Evolutionary conservation across 1,139 yeast genomes (phyloP), one percentile per base, ranked within the genome.

Genomic region (Eremothecium gossypii): DNA sequence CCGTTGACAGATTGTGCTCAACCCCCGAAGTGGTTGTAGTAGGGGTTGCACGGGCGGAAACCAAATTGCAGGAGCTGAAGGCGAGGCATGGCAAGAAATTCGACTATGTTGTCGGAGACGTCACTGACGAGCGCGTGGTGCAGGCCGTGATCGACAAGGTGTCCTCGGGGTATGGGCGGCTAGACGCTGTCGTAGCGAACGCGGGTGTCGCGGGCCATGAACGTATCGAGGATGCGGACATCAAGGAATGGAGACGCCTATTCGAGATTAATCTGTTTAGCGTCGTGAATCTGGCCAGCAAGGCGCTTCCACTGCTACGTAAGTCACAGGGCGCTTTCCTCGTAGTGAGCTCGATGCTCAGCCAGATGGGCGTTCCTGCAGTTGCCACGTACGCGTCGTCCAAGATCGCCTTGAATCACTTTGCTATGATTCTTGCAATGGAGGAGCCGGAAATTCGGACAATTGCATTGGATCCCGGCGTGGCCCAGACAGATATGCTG

Each of bases 311-410:
- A 13, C 33, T 44, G 27, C 40, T 54, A 32, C 38, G 41, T 20
- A 40, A 45, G 35, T 35, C 51, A 5, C 32, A 38, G 7, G 56
- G 56, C 23, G 72, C 70, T 38, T 69, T 83, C 26, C 70, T 89
- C 20, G 77, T 81, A 42, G 95, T 87, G 0, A 83, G 93, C 17
- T 83, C 95, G 0, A 96, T 96, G 7, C 96, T 96, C 0, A 53
- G 58, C 33, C 3, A 17, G 23, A 6, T 17, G 23, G 23, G 23
- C 23, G 3, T 4, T 6, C 23, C 5, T 3, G 23, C 23, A 6
- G 3, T 96, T 96, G 82, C 82, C 30, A 94, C 95, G 4, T 89
- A 89, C 54, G 95, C 96, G 1, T 67, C 86, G 2, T 78, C 95
- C 23, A 89, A 89, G 62, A 96, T 96, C 1, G 95, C 96, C 0